Evolutionary conservation across 2,329 filamentous ascomycete species (phyloP).

Genomic region (Zymoseptoria brevis): DNA sequence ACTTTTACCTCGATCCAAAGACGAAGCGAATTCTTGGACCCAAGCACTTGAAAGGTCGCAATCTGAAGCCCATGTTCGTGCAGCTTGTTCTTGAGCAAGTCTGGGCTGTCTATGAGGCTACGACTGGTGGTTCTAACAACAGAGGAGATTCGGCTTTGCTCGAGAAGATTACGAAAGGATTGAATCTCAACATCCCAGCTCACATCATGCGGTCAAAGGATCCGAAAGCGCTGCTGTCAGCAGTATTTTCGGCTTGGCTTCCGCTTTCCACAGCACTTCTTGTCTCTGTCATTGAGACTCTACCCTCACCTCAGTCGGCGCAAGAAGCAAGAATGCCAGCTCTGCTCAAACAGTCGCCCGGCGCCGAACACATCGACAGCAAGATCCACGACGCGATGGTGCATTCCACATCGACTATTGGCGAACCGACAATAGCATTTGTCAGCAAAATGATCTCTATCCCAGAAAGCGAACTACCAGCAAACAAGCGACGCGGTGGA

Average conservation of each 20-base stretch:
- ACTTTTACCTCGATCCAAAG: constrained; percentile 93
- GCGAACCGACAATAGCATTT: constrained; percentile 80
- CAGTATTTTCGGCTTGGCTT: constrained; percentile 83
- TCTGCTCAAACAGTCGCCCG: constrained; percentile 72
- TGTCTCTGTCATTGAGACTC: constrained; percentile 86
- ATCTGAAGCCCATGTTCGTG: constrained; percentile 93
- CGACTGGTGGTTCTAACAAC: constrained; percentile 69
- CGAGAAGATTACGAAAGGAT: constrained; percentile 90
- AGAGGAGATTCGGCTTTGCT: constrained; percentile 75
- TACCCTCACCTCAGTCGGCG: constrained; percentile 74
- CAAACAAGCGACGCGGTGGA: constrained; percentile 69
- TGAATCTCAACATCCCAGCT: constrained; percentile 74
- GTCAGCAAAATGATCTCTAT: constrained; percentile 98
- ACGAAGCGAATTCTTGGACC: constrained; percentile 84
- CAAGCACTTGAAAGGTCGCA: constrained; percentile 87
- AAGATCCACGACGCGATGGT: constrained; percentile 72
- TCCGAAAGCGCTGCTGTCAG: constrained; percentile 71
- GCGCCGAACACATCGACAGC: constrained; percentile 60
- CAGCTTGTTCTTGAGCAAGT: constrained; percentile 92
- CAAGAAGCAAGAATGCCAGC: constrained; percentile 74
- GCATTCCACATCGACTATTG: constrained; percentile 61
- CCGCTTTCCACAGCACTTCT: constrained; percentile 86
- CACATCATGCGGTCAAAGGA: constrained; percentile 80
- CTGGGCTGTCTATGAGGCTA: constrained; percentile 92
- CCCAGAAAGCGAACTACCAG: constrained; percentile 81